Evolutionary conservation across 2,329 filamentous ascomycete genomes (phyloP).

Genomic region (Penicillium sp.): DNA sequence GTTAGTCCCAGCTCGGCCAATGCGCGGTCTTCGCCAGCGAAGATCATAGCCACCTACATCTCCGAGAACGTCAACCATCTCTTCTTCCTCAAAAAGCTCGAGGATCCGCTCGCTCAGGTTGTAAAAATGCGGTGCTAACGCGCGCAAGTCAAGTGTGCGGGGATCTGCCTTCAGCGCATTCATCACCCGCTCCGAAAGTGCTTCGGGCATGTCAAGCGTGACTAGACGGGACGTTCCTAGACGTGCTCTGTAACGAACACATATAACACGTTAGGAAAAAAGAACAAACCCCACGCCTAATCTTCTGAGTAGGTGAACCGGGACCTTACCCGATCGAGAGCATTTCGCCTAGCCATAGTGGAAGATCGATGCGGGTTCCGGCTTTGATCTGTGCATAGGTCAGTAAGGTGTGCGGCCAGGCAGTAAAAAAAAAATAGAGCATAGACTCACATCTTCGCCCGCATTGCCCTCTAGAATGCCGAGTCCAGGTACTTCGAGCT

Average conservation of each 20-base stretch:
- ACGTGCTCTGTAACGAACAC: conserved; percentile 34
- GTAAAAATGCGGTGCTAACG: conserved; percentile 85
- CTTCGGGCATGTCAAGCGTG: conserved; percentile 75
- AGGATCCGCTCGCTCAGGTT: conserved; percentile 79
- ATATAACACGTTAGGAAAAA: background rate
- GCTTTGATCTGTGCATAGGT: conserved; percentile 62
- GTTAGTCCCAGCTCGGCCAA: background rate
- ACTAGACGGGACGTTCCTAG: conserved; percentile 59
- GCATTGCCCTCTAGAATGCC: conserved; percentile 87
- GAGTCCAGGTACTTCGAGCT: conserved; percentile 80
- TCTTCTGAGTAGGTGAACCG: background rate
- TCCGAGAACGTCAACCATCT: conserved; percentile 68
- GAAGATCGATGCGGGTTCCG: conserved; percentile 76
- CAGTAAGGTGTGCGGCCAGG: background rate
- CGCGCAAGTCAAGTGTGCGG: conserved; percentile 76
- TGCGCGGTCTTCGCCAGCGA: background rate
- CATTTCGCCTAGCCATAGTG: conserved; percentile 93
- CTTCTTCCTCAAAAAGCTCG: conserved; percentile 88
- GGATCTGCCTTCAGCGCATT: conserved; percentile 91
- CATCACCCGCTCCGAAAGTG: conserved; percentile 74
- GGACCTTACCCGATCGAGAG: conserved; percentile 55
- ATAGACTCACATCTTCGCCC: conserved; percentile 51
- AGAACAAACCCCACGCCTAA: background rate
- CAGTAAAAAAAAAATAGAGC: background rate
- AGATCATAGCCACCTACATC: conserved; percentile 35